Percentiles rank a stretch among this genome's conserved stretches.
Evolutionary conservation across 108 stramenopile genomes (phyloP).

Genomic region (Bacterosira constricta): DNA sequence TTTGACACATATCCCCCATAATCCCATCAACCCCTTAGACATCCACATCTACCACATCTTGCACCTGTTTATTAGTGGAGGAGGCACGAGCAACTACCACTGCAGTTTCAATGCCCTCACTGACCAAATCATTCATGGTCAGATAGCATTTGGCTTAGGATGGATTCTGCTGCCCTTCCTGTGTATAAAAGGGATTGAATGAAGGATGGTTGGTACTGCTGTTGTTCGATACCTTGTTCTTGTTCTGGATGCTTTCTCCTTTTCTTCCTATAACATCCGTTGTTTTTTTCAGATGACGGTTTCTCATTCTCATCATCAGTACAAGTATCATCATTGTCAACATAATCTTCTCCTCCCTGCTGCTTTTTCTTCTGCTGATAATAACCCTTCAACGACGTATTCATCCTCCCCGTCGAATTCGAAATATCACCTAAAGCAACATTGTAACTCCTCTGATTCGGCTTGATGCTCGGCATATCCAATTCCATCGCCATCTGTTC

Average conservation of each 20-base stretch:
- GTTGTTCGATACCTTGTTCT: background rate
- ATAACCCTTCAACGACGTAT: constrained; percentile 35
- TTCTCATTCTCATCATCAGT: background rate
- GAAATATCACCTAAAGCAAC: constrained; percentile 41
- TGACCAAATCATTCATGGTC: no score
- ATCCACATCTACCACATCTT: no score
- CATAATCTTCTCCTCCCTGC: constrained; percentile 7
- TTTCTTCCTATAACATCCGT: no score
- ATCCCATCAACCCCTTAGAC: no score
- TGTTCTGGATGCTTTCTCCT: background rate
- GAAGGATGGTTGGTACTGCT: background rate
- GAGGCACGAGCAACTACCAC: no score
- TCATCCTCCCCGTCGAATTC: constrained; percentile 33
- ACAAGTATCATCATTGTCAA: background rate
- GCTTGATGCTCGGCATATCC: constrained; percentile 51
- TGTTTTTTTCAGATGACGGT: background rate
- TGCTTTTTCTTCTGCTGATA: constrained; percentile 22
- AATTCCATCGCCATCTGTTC: constrained; percentile 50
- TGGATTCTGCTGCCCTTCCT: constrained; percentile 47
- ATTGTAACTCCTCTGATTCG: constrained; percentile 51
- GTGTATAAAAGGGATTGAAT: constrained; percentile 40
- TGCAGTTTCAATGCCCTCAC: no score
- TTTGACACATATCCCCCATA: no score
- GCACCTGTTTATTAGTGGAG: no score
- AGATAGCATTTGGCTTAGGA: constrained; percentile 40